Base-by-base conservation (phyloP, 495 filamentous ascomycete species). In the Platismatia glauca region DNA sequence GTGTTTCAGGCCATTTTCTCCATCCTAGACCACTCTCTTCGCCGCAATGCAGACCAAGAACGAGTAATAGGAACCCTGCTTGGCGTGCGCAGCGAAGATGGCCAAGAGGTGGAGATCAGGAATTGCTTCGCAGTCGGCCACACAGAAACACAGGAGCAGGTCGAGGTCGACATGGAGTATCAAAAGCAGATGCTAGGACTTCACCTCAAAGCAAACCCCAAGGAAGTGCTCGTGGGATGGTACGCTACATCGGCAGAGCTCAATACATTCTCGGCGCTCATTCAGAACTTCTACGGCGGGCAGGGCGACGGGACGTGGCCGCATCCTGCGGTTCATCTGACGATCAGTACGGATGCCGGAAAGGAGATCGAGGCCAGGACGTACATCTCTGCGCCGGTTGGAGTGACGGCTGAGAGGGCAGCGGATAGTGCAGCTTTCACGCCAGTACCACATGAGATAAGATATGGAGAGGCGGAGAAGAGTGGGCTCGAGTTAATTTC, bases 121-220 rank as follows among this genome's bases (percentile, higher is more conserved):
- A 92, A 90, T 75, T 91, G 89, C 76, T 98, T 97, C 74, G 95
- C 95, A 61, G 94, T 98, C 67, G 90, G 91, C 62, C 94, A 98
- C 80, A 97, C 91, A 62, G 94, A 98, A 79, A 95, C 90, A 70
- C 86, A 91, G 72, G 94, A 98, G 76, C 94, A 98, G 75, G 94
- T 98, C 69, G 94, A 98, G 73, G 95, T 98, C 64, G 94, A 98
- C 75, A 96, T 98, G 84, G 94, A 97, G 76, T 98, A 97, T 73
- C 94, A 98, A 76, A 97, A 97, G 83, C 89, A 92, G 73, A 97
- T 98, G 94, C 84, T 97, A 22, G 86, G 86, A 22, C 80, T 98
- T 66, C 92, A 96, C 73, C 83, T 96, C 67, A 91, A 91, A 79
- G 92, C 91, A 22, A 90, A 91, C 76, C 94, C 95, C 16, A 87